These are phyloP conservation scores for Mycena capillaripes DNA, from an alignment of 768 basidiomycete species.

Conservation along the genomic window DNA sequence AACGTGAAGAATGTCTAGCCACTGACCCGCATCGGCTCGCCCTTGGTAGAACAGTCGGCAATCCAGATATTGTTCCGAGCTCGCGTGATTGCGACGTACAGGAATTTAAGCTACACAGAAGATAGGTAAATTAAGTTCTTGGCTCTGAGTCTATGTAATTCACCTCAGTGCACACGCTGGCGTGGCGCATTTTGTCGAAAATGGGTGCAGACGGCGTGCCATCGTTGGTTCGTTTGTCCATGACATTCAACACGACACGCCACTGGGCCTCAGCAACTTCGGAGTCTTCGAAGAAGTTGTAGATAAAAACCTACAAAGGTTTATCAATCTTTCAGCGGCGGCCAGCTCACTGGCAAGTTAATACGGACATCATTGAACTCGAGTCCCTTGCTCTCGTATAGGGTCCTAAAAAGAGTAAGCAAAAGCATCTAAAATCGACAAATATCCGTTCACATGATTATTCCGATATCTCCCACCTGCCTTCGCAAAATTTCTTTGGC, in stretches of 20 bases:
- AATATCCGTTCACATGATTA: too few species aligned
- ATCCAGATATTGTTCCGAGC: conserved; percentile 82
- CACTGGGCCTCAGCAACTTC: conserved; percentile 63
- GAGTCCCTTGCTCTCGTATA: conserved; percentile 75
- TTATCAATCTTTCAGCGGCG: too few species aligned
- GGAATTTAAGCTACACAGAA: conserved; percentile 65
- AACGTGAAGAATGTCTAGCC: neutral
- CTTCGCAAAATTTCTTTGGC: conserved; percentile 61
- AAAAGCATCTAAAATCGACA: too few species aligned
- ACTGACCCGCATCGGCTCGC: conserved; percentile 70
- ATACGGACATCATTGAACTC: conserved; percentile 72
- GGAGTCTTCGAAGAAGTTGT: conserved; percentile 83
- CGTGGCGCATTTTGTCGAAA: conserved; percentile 67
- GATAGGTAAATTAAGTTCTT: neutral
- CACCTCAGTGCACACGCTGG: conserved; percentile 72
- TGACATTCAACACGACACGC: conserved; percentile 67
- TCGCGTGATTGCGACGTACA: conserved; percentile 81
- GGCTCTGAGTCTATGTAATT: conserved; percentile 19
- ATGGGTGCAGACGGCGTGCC: conserved; percentile 61
- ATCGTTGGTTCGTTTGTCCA: conserved; percentile 45
- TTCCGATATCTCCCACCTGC: conserved; percentile 70
- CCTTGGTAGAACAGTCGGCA: conserved; percentile 69
- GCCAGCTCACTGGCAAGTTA: too few species aligned
- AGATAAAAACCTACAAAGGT: conserved; percentile 68
- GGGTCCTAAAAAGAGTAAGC: conserved; percentile 49